A percentile compares a stretch with the other conserved stretches of the same genome.
These are phyloP conservation scores for Microthyrium microscopicum DNA, from an alignment of 2,329 filamentous ascomycete genomes.

Conservation along the genomic window DNA sequence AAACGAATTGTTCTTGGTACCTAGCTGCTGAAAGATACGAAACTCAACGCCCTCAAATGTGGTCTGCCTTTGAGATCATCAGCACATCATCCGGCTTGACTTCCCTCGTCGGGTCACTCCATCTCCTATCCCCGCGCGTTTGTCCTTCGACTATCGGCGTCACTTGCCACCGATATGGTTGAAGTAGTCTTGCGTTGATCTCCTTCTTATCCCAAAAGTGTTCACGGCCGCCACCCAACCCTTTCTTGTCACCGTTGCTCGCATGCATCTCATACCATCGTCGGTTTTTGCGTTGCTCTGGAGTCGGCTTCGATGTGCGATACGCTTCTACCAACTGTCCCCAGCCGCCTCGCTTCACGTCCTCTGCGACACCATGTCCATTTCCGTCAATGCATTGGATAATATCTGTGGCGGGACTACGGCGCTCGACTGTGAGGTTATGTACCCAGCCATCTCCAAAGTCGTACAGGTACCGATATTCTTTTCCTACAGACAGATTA, in stretches of 20 bases:
- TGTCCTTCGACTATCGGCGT: too few relatives aligned
- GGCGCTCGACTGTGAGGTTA: constrained; percentile 11
- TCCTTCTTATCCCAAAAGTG: constrained; percentile 11
- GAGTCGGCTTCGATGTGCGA: constrained; percentile 11
- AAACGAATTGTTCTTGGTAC: too few relatives aligned
- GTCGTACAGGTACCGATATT: constrained; percentile 14
- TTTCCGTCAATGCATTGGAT: constrained; percentile 15
- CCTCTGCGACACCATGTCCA: constrained; percentile 18
- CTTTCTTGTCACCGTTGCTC: constrained; percentile 13
- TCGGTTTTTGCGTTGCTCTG: constrained; percentile 14
- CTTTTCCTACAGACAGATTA: background rate
- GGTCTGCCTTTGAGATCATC: too few relatives aligned
- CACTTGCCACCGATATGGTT: too few relatives aligned
- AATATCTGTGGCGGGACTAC: constrained; percentile 7
- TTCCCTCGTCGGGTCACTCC: too few relatives aligned
- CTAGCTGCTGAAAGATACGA: too few relatives aligned
- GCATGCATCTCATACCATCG: constrained; percentile 15
- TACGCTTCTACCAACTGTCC: constrained; percentile 17
- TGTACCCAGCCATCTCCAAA: constrained; percentile 15
- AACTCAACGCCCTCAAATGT: too few relatives aligned
- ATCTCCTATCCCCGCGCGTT: too few relatives aligned
- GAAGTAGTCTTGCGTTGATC: too few relatives aligned
- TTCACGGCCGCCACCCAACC: constrained; percentile 11
- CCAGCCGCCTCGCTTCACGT: constrained; percentile 17
- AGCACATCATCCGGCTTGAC: too few relatives aligned